Evolutionary conservation across 164 flowering plant species (phyloP).

Genomic region (Liriodendron chinense): DNA sequence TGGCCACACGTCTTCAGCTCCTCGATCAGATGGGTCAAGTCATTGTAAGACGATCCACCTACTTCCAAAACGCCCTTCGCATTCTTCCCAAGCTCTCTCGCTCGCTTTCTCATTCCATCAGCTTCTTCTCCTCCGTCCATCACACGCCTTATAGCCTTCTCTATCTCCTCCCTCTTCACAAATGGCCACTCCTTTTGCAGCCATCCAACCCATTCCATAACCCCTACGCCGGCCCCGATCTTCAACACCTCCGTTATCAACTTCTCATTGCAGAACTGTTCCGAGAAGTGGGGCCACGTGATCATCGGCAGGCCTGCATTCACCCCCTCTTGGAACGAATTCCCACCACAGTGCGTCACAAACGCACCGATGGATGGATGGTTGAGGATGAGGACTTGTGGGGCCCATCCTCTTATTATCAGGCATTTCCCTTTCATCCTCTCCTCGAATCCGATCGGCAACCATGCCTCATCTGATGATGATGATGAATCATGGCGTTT

Average conservation of each 20-base stretch:
- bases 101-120: slow-evolving; percentile 22
- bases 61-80: slow-evolving; percentile 23
- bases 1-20: slow-evolving; percentile 3
- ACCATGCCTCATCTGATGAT: slow-evolving; percentile 11
- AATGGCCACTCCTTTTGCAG: not conserved
- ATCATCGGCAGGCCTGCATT: slow-evolving; percentile 21
- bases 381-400: slow-evolving; percentile 13
- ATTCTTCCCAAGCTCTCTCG: slow-evolving; percentile 13
- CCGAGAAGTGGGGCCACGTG: slow-evolving; percentile 16
- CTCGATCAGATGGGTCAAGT: slow-evolving; percentile 15
- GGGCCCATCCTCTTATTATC: slow-evolving; percentile 29
- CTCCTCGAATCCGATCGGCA: slow-evolving; percentile 10
- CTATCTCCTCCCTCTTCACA: slow-evolving; percentile 17
- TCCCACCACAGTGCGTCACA: not conserved
- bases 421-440: slow-evolving; percentile 24
- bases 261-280: slow-evolving; percentile 22
- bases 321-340: slow-evolving; percentile 6
- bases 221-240: slow-evolving; percentile 29
- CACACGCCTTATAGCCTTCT: slow-evolving; percentile 16
- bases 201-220: slow-evolving; percentile 3
- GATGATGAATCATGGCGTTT: slow-evolving; percentile 33
- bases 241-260: slow-evolving; percentile 9
- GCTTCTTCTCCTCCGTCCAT: slow-evolving; percentile 28
- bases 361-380: not conserved
- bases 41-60: slow-evolving; percentile 32